Conservation (phyloP, 176 grass and related monocot species). For the Avena insularis region DNA sequence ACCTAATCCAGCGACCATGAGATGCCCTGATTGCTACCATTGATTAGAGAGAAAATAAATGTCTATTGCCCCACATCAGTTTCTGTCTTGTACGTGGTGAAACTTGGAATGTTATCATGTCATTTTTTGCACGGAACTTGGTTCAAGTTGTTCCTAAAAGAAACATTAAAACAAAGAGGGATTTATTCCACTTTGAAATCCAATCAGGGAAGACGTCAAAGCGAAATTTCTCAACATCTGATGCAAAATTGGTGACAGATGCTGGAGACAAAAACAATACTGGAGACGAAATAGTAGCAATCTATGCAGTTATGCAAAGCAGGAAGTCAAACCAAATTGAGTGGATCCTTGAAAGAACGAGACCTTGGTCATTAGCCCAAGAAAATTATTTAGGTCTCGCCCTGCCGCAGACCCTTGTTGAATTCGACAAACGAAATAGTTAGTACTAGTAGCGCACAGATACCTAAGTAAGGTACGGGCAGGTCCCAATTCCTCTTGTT, state of each 20-base stretch:
- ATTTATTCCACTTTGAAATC: background rate
- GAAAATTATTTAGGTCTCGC: background rate
- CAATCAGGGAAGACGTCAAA: background rate
- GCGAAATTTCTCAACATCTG: background rate
- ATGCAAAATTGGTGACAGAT: background rate
- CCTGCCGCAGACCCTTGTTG: background rate
- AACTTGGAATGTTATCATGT: background rate
- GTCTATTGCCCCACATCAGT: background rate
- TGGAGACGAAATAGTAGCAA: background rate
- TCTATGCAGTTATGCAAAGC: background rate
- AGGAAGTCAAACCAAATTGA: conserved; percentile 12
- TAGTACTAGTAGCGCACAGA: too few species aligned
- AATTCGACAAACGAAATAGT: background rate
- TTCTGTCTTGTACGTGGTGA: background rate
- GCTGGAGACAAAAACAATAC: background rate
- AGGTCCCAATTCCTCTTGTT: background rate
- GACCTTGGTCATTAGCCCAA: conserved; percentile 16
- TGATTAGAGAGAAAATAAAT: background rate
- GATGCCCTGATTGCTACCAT: conserved; percentile 10
- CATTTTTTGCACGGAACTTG: background rate
- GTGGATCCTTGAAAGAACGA: conserved; percentile 3
- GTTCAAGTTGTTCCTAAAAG: background rate
- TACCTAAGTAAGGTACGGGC: too few species aligned
- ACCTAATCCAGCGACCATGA: conserved; percentile 26
- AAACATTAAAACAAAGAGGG: background rate